These are phyloP conservation scores for Prunella vulgaris DNA, from an alignment of 257 asterid genomes.

Conservation along the genomic window DNA sequence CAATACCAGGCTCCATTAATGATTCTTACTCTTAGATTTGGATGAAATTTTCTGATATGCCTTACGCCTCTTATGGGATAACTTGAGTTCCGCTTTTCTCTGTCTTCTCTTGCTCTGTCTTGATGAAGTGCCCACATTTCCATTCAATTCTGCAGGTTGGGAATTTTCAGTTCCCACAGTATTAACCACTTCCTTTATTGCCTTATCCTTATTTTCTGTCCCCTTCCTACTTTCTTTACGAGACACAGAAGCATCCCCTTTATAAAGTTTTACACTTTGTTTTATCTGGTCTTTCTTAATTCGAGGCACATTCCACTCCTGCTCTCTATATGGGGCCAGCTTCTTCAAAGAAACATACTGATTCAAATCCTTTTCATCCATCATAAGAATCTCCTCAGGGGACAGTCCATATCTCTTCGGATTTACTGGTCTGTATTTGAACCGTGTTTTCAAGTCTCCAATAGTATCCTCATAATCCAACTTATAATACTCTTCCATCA, in stretches of 20 bases:
- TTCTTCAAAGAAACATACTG: slow-evolving; percentile 72
- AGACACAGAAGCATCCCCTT: not conserved
- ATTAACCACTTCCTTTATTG: slow-evolving; percentile 19
- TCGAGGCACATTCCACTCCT: slow-evolving; percentile 77
- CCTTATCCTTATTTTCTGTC: slow-evolving; percentile 18
- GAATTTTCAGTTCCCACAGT: slow-evolving; percentile 25
- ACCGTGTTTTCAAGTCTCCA: slow-evolving; percentile 80
- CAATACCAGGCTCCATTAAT: slow-evolving; percentile 11
- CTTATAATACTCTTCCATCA: slow-evolving; percentile 81
- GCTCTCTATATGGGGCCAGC: slow-evolving; percentile 72
- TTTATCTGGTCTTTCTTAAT: slow-evolving; percentile 38
- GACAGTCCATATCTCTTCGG: slow-evolving; percentile 53
- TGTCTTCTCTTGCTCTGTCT: slow-evolving; percentile 46
- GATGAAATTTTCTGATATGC: slow-evolving; percentile 55
- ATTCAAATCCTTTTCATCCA: slow-evolving; percentile 74
- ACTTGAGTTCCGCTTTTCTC: slow-evolving; percentile 47
- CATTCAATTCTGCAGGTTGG: slow-evolving; percentile 24
- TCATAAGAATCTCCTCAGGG: slow-evolving; percentile 41
- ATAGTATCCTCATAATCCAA: slow-evolving; percentile 80
- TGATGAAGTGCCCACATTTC: slow-evolving; percentile 26
- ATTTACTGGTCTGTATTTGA: slow-evolving; percentile 60
- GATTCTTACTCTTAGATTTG: slow-evolving; percentile 53
- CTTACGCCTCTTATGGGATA: slow-evolving; percentile 39
- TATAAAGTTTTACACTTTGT: slow-evolving; percentile 22
- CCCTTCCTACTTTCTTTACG: slow-evolving; percentile 23